A percentile compares a stretch with the other conserved stretches of the same genome.
Evolutionary conservation across 1,284 basidiomycete species (phyloP).

Genomic region (Porodaedalea pini): DNA sequence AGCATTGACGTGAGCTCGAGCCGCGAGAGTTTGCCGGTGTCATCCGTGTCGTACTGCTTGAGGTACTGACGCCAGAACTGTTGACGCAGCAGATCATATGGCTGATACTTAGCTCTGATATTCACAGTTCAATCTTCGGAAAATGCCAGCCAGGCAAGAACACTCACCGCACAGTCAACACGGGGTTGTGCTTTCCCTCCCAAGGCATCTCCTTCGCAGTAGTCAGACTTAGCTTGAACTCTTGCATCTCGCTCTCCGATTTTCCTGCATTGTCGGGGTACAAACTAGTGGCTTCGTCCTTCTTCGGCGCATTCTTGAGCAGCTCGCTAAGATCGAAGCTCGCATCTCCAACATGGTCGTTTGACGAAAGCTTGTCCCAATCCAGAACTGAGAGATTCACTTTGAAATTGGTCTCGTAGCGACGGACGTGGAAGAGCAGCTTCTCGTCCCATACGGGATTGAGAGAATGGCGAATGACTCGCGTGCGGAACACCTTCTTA

Average conservation of each 20-base stretch:
- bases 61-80: conserved; percentile 92
- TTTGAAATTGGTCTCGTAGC: conserved; percentile 78
- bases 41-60: conserved; percentile 88
- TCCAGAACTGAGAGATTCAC: conserved; percentile 83
- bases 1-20: conserved; percentile 95
- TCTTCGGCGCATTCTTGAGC: conserved; percentile 68
- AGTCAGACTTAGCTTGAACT: conserved; percentile 56
- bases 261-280: conserved; percentile 56
- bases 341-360: conserved; percentile 83
- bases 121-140: conserved; percentile 2
- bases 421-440: conserved; percentile 89
- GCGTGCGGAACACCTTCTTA: conserved; percentile 94
- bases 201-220: conserved; percentile 55
- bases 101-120: conserved; percentile 87
- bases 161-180: conserved; percentile 59
- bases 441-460: conserved; percentile 96
- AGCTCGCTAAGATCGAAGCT: conserved; percentile 70
- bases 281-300: conserved; percentile 68
- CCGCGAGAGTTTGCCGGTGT: conserved; percentile 73
- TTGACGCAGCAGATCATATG: conserved; percentile 88
- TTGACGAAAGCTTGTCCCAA: conserved; percentile 91
- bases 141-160: conserved; percentile 24
- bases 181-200: conserved; percentile 63
- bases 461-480: conserved; percentile 83
- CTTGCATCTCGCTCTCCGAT: conserved; percentile 58